These are phyloP conservation scores for Blepharisma stoltei DNA, from an alignment of 73 alveolate species.

Conservation along the genomic window DNA sequence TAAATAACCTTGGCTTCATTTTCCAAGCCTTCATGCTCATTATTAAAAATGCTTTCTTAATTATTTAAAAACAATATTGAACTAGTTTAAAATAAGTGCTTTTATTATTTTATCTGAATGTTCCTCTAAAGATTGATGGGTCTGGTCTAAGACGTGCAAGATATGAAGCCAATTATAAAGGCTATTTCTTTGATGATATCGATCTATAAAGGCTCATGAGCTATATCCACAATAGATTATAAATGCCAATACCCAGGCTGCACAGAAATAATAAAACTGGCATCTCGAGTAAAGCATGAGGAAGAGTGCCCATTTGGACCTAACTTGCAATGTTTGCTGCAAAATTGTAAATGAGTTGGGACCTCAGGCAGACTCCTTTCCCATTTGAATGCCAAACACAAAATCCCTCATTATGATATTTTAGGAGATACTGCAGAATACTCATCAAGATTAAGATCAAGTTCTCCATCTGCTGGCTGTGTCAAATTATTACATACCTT, in stretches of 20 bases:
- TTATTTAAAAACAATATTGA: too few species aligned
- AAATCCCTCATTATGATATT: slow-evolving; percentile 28
- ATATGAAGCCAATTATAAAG: too few species aligned
- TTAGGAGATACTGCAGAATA: slow-evolving; percentile 27
- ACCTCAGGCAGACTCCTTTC: background rate
- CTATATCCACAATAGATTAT: slow-evolving; percentile 21
- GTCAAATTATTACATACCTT: slow-evolving; percentile 31
- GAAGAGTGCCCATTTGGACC: slow-evolving; percentile 9
- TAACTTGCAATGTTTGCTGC: slow-evolving; percentile 9
- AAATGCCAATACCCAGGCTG: slow-evolving; percentile 25
- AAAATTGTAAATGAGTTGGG: slow-evolving; percentile 21
- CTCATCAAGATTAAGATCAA: slow-evolving; percentile 26
- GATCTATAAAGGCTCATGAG: too few species aligned
- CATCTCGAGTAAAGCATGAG: background rate
- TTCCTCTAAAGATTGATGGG: too few species aligned
- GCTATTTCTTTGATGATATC: too few species aligned
- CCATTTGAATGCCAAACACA: slow-evolving; percentile 6
- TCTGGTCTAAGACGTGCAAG: too few species aligned
- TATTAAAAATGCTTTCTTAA: too few species aligned
- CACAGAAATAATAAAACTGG: background rate
- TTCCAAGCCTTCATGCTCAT: too few species aligned
- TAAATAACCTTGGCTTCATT: too few species aligned
- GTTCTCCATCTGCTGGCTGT: slow-evolving; percentile 30
- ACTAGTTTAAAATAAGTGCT: too few species aligned
- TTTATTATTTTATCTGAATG: too few species aligned